phyloP scores from a whole-genome alignment of 2,329 filamentous ascomycete genomes.

The Talaromyces piceae region DNA sequence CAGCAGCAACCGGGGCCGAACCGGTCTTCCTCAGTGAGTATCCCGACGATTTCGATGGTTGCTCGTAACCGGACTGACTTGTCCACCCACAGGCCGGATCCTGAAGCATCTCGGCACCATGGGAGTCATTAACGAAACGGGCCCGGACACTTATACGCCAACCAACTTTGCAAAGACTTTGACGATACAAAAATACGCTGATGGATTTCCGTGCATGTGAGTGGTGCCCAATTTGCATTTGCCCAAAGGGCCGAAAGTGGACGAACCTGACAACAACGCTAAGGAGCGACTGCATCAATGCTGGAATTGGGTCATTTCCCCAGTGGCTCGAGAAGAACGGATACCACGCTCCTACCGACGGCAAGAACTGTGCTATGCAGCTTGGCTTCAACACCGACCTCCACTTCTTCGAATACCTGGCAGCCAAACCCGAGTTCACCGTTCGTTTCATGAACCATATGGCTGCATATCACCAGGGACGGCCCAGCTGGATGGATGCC shows the following conservation, averaged over 20 bases:
- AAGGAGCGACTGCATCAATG: slow-evolving; percentile 23
- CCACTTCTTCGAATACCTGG: slow-evolving; percentile 23
- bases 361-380: slow-evolving; percentile 20
- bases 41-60: background rate
- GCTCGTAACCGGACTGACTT: slow-evolving; percentile 18
- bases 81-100: slow-evolving; percentile 20
- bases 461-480: slow-evolving; percentile 32
- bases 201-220: slow-evolving; percentile 21
- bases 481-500: slow-evolving; percentile 29
- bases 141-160: slow-evolving; percentile 19
- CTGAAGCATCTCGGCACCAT: slow-evolving; percentile 34
- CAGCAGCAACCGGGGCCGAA: slow-evolving; percentile 11
- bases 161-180: slow-evolving; percentile 20
- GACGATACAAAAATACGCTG: slow-evolving; percentile 18
- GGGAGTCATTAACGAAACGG: slow-evolving; percentile 25
- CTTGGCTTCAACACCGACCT: slow-evolving; percentile 20
- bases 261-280: background rate
- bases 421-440: slow-evolving; percentile 18
- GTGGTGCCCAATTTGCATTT: background rate
- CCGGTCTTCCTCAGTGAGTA: slow-evolving; percentile 13
- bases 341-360: slow-evolving; percentile 21
- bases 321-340: slow-evolving; percentile 19
- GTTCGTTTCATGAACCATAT: slow-evolving; percentile 38
- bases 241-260: slow-evolving; percentile 12
- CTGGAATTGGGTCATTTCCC: slow-evolving; percentile 19